Conservation (phyloP, 352 stramenopile genomes). For the Pythium monospermum region DNA sequence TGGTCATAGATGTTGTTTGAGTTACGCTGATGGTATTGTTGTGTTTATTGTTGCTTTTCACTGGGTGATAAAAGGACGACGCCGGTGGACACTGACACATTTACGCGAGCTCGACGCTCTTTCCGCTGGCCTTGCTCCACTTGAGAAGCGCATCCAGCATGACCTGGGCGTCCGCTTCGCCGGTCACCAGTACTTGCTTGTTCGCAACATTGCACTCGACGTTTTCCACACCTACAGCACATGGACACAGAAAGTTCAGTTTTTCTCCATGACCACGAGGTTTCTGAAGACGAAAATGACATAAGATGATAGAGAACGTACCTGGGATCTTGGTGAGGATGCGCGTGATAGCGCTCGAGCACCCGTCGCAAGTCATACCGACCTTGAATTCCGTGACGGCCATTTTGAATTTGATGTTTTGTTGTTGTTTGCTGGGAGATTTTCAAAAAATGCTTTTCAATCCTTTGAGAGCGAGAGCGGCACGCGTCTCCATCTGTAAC, state of each 20-base stretch:
- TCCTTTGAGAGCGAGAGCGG: too few species aligned
- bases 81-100: background rate
- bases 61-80: too few species aligned
- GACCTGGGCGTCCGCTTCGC: slow-evolving; percentile 60
- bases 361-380: slow-evolving; percentile 88
- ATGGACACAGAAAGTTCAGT: slow-evolving; percentile 6
- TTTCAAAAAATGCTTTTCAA: too few species aligned
- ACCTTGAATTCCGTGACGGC: slow-evolving; percentile 79
- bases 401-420: slow-evolving; percentile 10
- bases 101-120: slow-evolving; percentile 80
- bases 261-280: background rate
- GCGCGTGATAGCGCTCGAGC: slow-evolving; percentile 83
- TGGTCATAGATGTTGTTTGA: slow-evolving; percentile 13
- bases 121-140: slow-evolving; percentile 85
- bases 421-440: too few species aligned
- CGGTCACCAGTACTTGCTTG: slow-evolving; percentile 80
- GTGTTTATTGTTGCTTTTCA: too few species aligned
- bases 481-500: too few species aligned
- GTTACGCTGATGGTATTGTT: too few species aligned
- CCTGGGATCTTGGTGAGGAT: slow-evolving; percentile 88
- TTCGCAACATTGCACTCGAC: slow-evolving; percentile 85
- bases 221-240: slow-evolving; percentile 54
- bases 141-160: slow-evolving; percentile 88
- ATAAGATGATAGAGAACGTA: slow-evolving; percentile 22
- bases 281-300: background rate